phyloP scores from a whole-genome alignment of 768 basidiomycete species.

The Lyophyllum decastes region DNA sequence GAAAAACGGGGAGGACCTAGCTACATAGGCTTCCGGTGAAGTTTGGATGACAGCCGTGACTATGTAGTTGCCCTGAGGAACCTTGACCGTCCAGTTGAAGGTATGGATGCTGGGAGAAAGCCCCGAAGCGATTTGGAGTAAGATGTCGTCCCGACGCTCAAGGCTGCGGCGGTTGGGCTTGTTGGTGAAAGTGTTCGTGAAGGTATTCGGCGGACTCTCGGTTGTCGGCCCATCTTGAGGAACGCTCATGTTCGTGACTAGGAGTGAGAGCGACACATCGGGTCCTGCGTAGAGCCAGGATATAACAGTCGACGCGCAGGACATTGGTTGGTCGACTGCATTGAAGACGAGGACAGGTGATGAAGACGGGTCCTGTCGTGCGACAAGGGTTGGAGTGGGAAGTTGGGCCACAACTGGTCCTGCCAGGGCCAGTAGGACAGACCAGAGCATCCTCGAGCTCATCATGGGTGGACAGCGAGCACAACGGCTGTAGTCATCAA shows the following conservation, averaged over 20 bases:
- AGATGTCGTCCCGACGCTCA: slow-evolving; percentile 20
- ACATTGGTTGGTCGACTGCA: slow-evolving; percentile 13
- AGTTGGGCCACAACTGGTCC: background rate
- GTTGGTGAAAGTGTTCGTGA: slow-evolving; percentile 8
- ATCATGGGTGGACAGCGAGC: slow-evolving; percentile 4
- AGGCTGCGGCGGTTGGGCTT: background rate
- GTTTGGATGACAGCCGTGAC: slow-evolving; percentile 29
- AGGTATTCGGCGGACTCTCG: slow-evolving; percentile 6
- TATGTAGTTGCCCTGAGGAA: slow-evolving; percentile 51
- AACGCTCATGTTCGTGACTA: slow-evolving; percentile 40
- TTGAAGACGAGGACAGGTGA: slow-evolving; percentile 23
- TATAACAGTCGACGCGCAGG: slow-evolving; percentile 29
- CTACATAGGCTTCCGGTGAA: slow-evolving; percentile 12
- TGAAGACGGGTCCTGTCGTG: slow-evolving; percentile 10
- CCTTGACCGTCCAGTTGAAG: slow-evolving; percentile 50
- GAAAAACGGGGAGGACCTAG: slow-evolving; percentile 27
- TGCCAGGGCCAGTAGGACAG: slow-evolving; percentile 3
- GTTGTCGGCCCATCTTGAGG: slow-evolving; percentile 18
- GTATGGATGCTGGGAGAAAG: slow-evolving; percentile 24
- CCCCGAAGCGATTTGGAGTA: slow-evolving; percentile 24
- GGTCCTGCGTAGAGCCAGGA: slow-evolving; percentile 43
- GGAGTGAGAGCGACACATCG: slow-evolving; percentile 28
- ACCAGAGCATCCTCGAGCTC: slow-evolving; percentile 6
- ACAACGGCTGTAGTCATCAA: background rate
- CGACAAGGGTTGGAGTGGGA: background rate